Base-by-base conservation (phyloP, 805 yeast genomes). In the Candida schatavii region DNA sequence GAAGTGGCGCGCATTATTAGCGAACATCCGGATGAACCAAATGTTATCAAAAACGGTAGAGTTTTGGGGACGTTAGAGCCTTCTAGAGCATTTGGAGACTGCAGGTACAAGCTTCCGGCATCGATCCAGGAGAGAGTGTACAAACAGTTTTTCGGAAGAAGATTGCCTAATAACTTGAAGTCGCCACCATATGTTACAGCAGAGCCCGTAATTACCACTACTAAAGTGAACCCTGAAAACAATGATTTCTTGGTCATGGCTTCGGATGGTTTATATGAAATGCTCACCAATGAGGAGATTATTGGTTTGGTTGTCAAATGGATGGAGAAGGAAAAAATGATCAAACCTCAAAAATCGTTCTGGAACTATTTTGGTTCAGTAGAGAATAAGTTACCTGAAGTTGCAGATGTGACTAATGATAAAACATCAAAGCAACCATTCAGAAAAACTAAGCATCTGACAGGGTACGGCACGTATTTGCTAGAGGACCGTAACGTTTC, bases 181-280 rank as follows among this genome's bases (percentile, higher is more conserved):
- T 84, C 97, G 2, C 99, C 99, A 3, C 99, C 99, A 0, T 93
- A 93, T 61, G 97, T 93, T 28, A 93, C 99, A 1, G 98, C 99
- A 0, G 90, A 85, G 60, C 99, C 99, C 0, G 95, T 85, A 22
- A 74, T 90, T 20, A 85, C 96, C 2, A 82, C 96, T 2, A 84
- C 90, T 10, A 80, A 82, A 54, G 76, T 90, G 38, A 74, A 75
- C 39, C 84, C 89, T 1, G 70, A 74, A 17, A 79, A 83, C 49
- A 82, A 86, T 49, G 93, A 88, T 57, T 93, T 93, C 54, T 66
- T 93, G 59, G 96, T 93, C 25, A 71, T 93, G 77, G 99, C 91
- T 0, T 82, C 95, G 17, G 99, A 93, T 65, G 99, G 99, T 0
- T 70, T 93, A 39, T 93, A 83, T 63, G 99, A 93, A 62, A 77